Evolutionary conservation across 2,329 filamentous ascomycete genomes (phyloP).

Genomic region (Botrytis cinerea): DNA sequence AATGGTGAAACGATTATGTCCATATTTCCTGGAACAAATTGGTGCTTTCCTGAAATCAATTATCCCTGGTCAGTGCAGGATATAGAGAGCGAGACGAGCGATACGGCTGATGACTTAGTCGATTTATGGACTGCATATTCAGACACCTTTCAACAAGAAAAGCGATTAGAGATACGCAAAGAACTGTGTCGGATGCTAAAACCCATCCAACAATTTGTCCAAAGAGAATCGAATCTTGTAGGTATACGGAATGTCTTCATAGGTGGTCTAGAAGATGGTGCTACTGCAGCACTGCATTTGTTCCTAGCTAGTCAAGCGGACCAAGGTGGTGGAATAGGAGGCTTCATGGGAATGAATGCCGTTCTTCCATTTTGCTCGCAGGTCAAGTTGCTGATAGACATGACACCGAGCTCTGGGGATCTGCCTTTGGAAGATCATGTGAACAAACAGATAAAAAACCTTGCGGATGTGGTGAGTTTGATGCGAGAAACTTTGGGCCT

Average conservation of each 20-base stretch:
- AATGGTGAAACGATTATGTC: too few species aligned
- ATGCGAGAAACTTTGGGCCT: neutral
- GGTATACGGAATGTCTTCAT: neutral
- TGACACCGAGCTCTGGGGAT: neutral
- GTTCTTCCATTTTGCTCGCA: neutral
- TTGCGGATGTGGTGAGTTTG: neutral
- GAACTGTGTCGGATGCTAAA: neutral
- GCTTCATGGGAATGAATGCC: neutral
- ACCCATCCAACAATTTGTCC: neutral
- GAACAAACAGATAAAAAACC: neutral
- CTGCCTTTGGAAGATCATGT: neutral
- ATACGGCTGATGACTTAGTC: neutral
- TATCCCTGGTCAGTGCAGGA: neutral
- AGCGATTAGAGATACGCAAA: neutral
- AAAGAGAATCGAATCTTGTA: neutral
- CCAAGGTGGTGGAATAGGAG: neutral
- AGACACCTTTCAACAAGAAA: too few species aligned
- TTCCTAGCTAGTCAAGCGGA: neutral
- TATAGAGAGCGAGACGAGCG: neutral
- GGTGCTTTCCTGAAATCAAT: neutral
- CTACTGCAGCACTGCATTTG: neutral
- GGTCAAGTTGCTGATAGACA: neutral
- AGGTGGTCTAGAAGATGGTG: neutral
- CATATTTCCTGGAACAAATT: neutral
- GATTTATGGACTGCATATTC: neutral